phyloP scores from a whole-genome alignment of 148 eudicot species.

The Persicaria tinctoria region DNA sequence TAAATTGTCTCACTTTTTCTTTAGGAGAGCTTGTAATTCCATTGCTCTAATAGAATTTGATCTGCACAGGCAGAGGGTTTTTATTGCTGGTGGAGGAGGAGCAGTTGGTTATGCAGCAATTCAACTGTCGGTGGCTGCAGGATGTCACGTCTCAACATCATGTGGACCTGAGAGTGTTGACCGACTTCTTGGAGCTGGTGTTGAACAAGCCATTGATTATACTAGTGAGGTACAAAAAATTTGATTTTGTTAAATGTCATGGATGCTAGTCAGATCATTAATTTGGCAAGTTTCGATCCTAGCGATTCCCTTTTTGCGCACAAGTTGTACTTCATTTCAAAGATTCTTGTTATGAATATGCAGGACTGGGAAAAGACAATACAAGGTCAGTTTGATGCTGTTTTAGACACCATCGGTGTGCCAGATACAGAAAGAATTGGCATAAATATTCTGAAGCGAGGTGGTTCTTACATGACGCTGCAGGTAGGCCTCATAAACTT shows the following conservation, averaged over 20 bases:
- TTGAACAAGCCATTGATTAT: conserved; percentile 83
- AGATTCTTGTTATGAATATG: conserved; percentile 4
- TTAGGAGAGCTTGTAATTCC: background rate
- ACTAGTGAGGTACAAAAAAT: conserved; percentile 47
- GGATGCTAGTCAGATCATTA: background rate
- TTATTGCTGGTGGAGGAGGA: conserved; percentile 92
- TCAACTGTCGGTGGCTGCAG: conserved; percentile 82
- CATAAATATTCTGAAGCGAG: conserved; percentile 63
- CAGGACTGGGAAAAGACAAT: conserved; percentile 67
- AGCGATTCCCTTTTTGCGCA: background rate
- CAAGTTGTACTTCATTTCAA: background rate
- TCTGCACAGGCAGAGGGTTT: conserved; percentile 59
- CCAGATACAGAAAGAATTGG: conserved; percentile 82
- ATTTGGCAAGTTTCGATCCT: background rate
- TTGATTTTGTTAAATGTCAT: background rate
- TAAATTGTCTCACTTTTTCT: conserved; percentile 5
- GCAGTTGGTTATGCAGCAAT: conserved; percentile 91
- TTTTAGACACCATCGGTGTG: conserved; percentile 80
- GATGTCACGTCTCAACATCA: conserved; percentile 82
- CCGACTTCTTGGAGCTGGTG: conserved; percentile 77
- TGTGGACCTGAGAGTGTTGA: conserved; percentile 72
- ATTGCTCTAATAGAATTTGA: background rate
- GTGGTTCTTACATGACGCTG: conserved; percentile 95
- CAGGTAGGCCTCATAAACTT: conserved; percentile 39
- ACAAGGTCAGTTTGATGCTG: conserved; percentile 83